Base-by-base conservation (phyloP, 371 early-diverging fungal genomes). In the Cladochytrium tenue region DNA sequence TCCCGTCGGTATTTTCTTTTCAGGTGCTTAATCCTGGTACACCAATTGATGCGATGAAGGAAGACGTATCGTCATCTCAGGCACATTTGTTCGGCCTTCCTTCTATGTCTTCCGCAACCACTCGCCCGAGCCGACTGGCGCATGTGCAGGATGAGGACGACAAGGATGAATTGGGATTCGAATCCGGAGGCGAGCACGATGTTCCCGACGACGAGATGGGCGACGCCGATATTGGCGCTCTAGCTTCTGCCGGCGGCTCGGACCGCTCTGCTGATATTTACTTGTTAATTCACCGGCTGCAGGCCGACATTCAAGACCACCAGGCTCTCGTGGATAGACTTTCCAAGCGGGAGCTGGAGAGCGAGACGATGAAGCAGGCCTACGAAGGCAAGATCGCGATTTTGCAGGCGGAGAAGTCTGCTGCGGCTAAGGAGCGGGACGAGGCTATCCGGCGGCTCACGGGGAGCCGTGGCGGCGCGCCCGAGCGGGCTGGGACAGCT, bases 361-460 rank as follows among this genome's bases (percentile, higher is more conserved):
- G 79, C 58, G 74, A 76, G 23, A 69, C 70, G 7, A 75, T 79
- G 67, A 74, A 84, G 5, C 74, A 77, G 28, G 86, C 90, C 51
- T 93, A 90, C 70, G 91, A 93, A 60, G 85, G 86, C 17, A 88
- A 89, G 67, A 76, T 93, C 28, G 60, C 66, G 3, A 66, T 75
- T 1, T 76, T 92, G 58, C 88, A 90, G 63, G 62, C 76, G 0
- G 84, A 87, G 50, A 70, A 91, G 5, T 60, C 72, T 2, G 81
- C 80, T 17, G 71, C 90, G 27, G 88, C 89, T 64, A 73, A 78
- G 34, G 90, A 93, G 69, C 81, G 89, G 7, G 91, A 93, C 65
- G 64, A 74, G 43, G 90, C 89, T 0, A 51, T 89, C 33, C 68
- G 71, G 59, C 73, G 78, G 31, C 77, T 86, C 55, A 51, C 27